Conservation (phyloP, 331 rosid genomes). For the Malus hybrid region DNA sequence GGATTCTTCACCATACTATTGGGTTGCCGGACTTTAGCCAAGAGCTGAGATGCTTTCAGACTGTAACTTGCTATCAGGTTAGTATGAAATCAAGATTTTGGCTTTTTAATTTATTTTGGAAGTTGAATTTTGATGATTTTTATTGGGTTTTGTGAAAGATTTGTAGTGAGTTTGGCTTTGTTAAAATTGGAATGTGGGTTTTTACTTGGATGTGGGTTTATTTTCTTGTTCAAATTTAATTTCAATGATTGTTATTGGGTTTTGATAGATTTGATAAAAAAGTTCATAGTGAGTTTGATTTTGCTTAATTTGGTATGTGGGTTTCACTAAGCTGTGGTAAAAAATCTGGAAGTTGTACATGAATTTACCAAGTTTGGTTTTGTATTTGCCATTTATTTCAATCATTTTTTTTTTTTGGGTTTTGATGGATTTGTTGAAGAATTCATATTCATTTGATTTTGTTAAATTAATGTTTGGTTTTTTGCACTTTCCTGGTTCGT, state of each 20-base stretch:
- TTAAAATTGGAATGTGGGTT: background rate
- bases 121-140: background rate
- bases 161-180: background rate
- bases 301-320: background rate
- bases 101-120: background rate
- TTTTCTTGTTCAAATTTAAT: background rate
- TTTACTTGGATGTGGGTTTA: background rate
- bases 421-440: too few relatives aligned
- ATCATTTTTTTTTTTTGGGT: too few relatives aligned
- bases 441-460: too few relatives aligned
- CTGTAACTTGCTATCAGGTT: conserved; percentile 90
- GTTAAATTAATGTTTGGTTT: too few relatives aligned
- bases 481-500: too few relatives aligned
- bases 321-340: background rate
- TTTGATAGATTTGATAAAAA: background rate
- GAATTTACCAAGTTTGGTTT: too few relatives aligned
- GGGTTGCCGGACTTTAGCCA: conserved; percentile 82
- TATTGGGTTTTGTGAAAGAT: background rate
- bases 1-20: conserved; percentile 84
- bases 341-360: too few relatives aligned
- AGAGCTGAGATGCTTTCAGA: conserved; percentile 81
- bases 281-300: background rate
- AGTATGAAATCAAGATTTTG: background rate
- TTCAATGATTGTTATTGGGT: background rate
- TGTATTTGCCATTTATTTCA: too few relatives aligned